A percentile compares a stretch with the other conserved stretches of the same genome.
Evolutionary conservation across 306 rosid genomes (phyloP).

Genomic region (Corylus heterophylla): DNA sequence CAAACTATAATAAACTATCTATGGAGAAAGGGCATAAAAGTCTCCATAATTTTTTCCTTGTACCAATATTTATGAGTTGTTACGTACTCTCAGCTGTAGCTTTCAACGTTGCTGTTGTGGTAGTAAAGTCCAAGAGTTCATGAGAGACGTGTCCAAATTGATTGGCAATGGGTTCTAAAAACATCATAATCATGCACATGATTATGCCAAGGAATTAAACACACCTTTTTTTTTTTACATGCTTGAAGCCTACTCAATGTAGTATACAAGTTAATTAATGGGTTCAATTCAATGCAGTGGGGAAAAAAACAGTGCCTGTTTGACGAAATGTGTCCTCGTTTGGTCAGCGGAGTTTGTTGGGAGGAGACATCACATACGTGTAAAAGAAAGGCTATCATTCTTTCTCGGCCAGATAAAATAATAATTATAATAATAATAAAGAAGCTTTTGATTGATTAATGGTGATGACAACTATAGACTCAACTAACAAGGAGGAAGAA

Average conservation of each 20-base stretch:
- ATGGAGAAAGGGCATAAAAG: constrained; percentile 12
- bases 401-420: too few species aligned
- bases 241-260: constrained; percentile 51
- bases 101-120: constrained; percentile 21
- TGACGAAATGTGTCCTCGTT: too few species aligned
- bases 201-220: constrained; percentile 13
- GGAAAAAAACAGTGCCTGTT: background rate
- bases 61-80: constrained; percentile 15
- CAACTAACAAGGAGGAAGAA: background rate
- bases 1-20: background rate
- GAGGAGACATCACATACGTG: background rate
- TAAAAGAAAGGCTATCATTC: background rate
- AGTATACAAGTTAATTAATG: constrained; percentile 4
- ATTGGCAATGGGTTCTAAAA: constrained; percentile 16
- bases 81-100: constrained; percentile 4
- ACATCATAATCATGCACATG: constrained; percentile 16
- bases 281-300: too few species aligned
- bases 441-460: background rate
- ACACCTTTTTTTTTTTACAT: background rate
- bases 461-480: background rate
- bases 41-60: background rate
- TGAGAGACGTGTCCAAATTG: constrained; percentile 15
- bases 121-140: background rate
- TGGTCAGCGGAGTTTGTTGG: background rate
- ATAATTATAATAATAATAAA: background rate